These are phyloP conservation scores for Cyberlindnera xylosilytica DNA, from an alignment of 805 yeast genomes.

Conservation along the genomic window DNA sequence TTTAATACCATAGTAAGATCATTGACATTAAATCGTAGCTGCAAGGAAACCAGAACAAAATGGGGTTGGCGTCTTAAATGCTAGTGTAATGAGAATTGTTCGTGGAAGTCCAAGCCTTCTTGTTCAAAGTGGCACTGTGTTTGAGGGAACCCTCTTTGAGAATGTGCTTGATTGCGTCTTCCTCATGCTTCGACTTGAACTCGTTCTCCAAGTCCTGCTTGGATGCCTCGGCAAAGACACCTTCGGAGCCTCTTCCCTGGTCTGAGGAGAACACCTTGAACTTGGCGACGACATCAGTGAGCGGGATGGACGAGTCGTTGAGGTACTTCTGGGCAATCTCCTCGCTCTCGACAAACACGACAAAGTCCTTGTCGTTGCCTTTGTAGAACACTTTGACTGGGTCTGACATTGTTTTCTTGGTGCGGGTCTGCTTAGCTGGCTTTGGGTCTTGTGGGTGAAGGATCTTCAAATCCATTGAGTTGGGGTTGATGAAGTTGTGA, in stretches of 20 bases:
- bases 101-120: constrained; percentile 34
- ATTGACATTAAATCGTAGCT: no score
- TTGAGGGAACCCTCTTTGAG: constrained; percentile 58
- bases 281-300: constrained; percentile 57
- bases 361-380: constrained; percentile 62
- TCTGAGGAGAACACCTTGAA: constrained; percentile 63
- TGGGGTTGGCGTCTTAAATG: no score
- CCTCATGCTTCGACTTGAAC: constrained; percentile 54
- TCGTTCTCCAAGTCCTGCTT: constrained; percentile 60
- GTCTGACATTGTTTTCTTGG: constrained; percentile 18
- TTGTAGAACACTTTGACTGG: constrained; percentile 57
- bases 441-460: not conserved
- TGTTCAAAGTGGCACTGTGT: constrained; percentile 30
- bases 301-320: constrained; percentile 50
- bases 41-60: no score
- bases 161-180: constrained; percentile 58
- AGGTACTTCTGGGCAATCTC: constrained; percentile 46
- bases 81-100: constrained; percentile 41
- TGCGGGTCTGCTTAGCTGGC: constrained; percentile 7
- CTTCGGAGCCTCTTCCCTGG: constrained; percentile 65
- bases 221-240: constrained; percentile 70
- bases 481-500: no score
- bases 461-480: not conserved
- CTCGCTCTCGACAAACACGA: constrained; percentile 57
- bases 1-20: no score